phyloP scores from a whole-genome alignment of 345 rosid species.

The Excoecaria agallocha region DNA sequence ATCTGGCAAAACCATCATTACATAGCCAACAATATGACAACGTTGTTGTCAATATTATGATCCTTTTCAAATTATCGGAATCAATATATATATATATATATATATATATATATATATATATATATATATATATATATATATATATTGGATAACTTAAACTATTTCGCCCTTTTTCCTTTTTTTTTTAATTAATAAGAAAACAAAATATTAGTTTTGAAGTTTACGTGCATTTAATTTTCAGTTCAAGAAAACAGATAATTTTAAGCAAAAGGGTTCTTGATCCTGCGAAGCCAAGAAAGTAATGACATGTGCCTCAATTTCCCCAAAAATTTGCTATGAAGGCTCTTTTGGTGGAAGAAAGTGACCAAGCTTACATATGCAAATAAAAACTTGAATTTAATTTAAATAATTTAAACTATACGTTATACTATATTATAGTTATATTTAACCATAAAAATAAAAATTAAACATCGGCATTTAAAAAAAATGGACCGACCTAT shows the following conservation, averaged over 20 bases:
- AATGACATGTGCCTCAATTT: neutral
- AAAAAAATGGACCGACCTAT: too few relatives aligned
- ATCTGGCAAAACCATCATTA: slow-evolving; percentile 24
- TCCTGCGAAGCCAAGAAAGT: slow-evolving; percentile 3
- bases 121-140: too few relatives aligned
- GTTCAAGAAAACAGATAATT: neutral
- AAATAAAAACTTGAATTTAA: neutral
- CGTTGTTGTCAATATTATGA: slow-evolving; percentile 6
- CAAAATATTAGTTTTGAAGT: neutral
- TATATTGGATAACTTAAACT: slow-evolving; percentile 15
- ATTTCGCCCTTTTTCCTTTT: neutral
- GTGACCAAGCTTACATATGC: neutral
- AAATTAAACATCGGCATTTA: too few relatives aligned
- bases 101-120: too few relatives aligned
- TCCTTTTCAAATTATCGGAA: slow-evolving; percentile 1
- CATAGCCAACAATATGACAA: slow-evolving; percentile 23
- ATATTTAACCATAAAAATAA: too few relatives aligned
- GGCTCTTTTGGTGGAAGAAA: neutral
- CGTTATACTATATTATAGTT: too few relatives aligned
- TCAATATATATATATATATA: neutral
- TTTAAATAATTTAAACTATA: too few relatives aligned
- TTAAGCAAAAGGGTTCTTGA: slow-evolving; percentile 7
- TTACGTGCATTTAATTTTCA: neutral
- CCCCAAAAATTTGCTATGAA: neutral
- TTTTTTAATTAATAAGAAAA: neutral